Evolutionary conservation across 2,329 filamentous ascomycete genomes (phyloP).

Genomic region (Trichophyton verrucosum): DNA sequence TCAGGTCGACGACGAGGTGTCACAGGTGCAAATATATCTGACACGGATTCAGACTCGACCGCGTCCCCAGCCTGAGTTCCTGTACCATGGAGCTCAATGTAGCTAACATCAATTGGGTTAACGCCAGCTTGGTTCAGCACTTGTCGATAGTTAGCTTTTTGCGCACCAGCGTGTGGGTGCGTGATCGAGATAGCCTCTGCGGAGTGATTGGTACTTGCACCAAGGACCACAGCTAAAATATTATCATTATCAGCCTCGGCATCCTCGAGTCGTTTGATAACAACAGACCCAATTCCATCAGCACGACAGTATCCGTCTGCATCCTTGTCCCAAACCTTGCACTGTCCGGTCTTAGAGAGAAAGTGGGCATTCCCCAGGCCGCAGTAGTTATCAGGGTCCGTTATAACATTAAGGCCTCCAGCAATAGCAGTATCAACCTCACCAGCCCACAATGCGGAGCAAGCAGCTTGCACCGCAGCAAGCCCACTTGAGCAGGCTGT

Average conservation of each 20-base stretch:
- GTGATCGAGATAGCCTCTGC: conserved; percentile 73
- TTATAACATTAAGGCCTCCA: conserved; percentile 21
- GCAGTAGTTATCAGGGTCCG: conserved; percentile 14
- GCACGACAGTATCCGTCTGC: conserved; percentile 35
- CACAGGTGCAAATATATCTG: conserved; percentile 48
- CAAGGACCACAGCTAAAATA: conserved; percentile 32
- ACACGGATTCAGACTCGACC: conserved; percentile 44
- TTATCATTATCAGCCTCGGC: conserved; percentile 31
- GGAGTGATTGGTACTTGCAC: conserved; percentile 68
- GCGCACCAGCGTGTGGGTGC: conserved; percentile 65
- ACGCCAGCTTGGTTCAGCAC: conserved; percentile 62
- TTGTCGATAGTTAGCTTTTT: conserved; percentile 56
- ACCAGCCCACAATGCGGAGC: conserved; percentile 10
- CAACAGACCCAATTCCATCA: conserved; percentile 29
- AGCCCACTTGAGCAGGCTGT: conserved; percentile 14
- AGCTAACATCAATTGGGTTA: conserved; percentile 18
- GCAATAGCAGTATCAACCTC: conserved; percentile 14
- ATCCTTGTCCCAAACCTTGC: conserved; percentile 23
- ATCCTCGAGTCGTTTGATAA: conserved; percentile 30
- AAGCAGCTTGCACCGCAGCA: conserved; percentile 12
- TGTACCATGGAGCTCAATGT: conserved; percentile 1
- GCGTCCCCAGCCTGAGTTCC: conserved; percentile 6
- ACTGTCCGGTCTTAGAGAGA: conserved; percentile 22
- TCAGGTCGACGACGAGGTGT: conserved; percentile 17
- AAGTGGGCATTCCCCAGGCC: conserved; percentile 22